phyloP scores from a whole-genome alignment of 139 green algal genomes.

The Coccomyxa sp. region DNA sequence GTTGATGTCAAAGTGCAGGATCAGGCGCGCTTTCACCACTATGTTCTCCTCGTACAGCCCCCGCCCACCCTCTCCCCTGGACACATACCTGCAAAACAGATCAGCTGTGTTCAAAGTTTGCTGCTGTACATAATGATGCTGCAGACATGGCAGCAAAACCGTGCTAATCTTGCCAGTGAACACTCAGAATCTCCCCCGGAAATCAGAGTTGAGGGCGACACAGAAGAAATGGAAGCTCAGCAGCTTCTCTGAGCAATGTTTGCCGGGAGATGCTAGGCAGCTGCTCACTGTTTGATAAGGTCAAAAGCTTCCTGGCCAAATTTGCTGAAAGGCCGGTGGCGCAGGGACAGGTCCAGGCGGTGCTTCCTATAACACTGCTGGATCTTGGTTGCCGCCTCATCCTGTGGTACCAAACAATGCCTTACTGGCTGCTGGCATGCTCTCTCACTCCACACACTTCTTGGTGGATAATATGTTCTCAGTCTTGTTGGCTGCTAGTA shows the following conservation, averaged over 20 bases:
- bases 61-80: background rate
- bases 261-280: background rate
- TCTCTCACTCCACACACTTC: too few relatives aligned
- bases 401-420: background rate
- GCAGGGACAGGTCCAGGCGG: background rate
- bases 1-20: slow-evolving; percentile 47
- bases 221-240: too few relatives aligned
- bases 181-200: background rate
- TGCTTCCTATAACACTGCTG: background rate
- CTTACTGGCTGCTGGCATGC: too few relatives aligned
- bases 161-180: background rate
- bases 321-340: slow-evolving; percentile 14
- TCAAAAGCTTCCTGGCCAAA: slow-evolving; percentile 14
- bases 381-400: background rate
- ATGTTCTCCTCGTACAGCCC: slow-evolving; percentile 14
- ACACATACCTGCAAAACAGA: background rate
- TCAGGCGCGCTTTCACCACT: slow-evolving; percentile 19
- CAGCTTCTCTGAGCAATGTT: background rate
- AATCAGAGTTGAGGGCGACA: background rate
- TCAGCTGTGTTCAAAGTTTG: background rate
- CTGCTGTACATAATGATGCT: background rate
- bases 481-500: too few relatives aligned
- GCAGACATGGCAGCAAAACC: background rate
- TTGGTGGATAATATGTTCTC: too few relatives aligned
- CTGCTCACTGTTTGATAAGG: slow-evolving; percentile 6